Conservation (phyloP, 345 rosid genomes). For the Eucalyptus shirleyi region DNA sequence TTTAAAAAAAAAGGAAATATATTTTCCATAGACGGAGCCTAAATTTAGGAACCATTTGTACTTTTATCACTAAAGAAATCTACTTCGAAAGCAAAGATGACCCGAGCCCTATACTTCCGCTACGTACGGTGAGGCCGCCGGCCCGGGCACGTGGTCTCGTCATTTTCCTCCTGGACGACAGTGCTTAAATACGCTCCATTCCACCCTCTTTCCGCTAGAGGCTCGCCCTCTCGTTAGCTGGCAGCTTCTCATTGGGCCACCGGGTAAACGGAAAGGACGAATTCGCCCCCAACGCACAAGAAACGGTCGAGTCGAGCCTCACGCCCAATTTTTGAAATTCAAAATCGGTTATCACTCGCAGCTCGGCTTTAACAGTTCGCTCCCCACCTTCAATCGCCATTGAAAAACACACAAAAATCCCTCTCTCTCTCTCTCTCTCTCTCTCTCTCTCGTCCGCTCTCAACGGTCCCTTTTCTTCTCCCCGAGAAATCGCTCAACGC, state of each 20-base stretch:
- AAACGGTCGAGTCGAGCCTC: neutral
- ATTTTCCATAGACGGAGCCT: no score
- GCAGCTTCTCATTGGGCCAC: neutral
- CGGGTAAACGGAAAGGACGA: neutral
- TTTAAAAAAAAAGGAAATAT: no score
- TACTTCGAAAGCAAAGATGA: neutral
- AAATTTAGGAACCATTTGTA: neutral
- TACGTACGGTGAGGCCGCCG: neutral
- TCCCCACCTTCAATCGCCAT: neutral
- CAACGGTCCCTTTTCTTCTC: constrained; percentile 15
- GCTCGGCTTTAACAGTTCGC: neutral
- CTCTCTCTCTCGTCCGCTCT: constrained; percentile 4
- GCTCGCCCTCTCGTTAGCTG: neutral
- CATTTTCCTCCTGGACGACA: neutral
- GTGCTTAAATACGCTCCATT: neutral
- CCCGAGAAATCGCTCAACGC: neutral
- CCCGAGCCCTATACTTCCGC: neutral
- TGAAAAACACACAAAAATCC: neutral
- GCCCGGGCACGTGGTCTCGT: neutral
- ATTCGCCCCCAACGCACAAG: neutral
- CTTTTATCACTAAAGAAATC: neutral
- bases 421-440: neutral
- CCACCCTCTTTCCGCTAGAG: neutral
- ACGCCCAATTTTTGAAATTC: neutral
- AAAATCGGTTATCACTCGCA: neutral